Evolutionary conservation across 306 rosid genomes (phyloP), one percentile per base, ranked within the genome.

Genomic region (Aeschynomene evenia): DNA sequence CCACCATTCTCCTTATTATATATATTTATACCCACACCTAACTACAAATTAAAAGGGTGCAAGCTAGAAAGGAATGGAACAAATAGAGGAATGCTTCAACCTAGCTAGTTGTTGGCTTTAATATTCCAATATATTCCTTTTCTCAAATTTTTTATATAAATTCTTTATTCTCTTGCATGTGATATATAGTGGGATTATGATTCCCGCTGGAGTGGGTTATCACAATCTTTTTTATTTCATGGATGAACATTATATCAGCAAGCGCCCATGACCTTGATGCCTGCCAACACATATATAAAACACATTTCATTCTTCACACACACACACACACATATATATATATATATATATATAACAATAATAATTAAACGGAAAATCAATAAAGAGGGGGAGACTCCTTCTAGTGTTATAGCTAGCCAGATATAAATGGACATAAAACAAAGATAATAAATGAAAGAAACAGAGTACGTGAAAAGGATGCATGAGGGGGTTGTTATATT

Each of bases 111-210:
- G 70, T 70, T 66, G 53, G 21, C 23, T 73, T 50, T 43, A 40
- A 65, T 56, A 56, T 33, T 21, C n/a, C n/a, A n/a, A n/a, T n/a
- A n/a, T 57, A 64, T 68, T 76, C 63, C 56, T 68, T n/a, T n/a
- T 58, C 8, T 9, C 5, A 50, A 49, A 5, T 14, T 37, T 5
- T 11, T 3, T 26, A 2, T 26, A 26, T 34, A 34, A 65, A 28
- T 67, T 54, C 45, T 22, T 50, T 58, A 66, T 71, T 50, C 54
- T 60, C 3, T 39, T 50, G 54, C 34, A 6, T 14, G 22, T 19
- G 59, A 68, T 23, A n/a, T n/a, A n/a, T n/a, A 60, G 45, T 43
- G 68, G 58, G 72, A 63, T 43, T 21, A 45, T 70, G 72, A 77
- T 70, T 70, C 72, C 36, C 5, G 9, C 9, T 28, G 15, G 43